Conservation (phyloP, 805 yeast species). For the Millerozyma acaciae region DNA sequence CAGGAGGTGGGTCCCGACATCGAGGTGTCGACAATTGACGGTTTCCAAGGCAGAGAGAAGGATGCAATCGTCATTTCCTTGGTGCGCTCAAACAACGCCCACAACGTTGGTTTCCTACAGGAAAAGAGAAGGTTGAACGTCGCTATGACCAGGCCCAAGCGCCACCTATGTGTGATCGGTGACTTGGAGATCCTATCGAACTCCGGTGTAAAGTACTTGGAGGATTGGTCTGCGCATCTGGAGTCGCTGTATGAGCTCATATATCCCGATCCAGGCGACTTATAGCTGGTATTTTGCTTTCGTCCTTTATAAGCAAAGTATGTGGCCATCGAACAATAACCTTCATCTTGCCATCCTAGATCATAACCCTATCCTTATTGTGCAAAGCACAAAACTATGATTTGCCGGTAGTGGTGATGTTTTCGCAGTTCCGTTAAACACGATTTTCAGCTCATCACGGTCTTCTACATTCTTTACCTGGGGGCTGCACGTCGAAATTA, state of each 20-base stretch:
- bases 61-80: conserved; percentile 76
- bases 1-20: conserved; percentile 30
- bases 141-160: conserved; percentile 85
- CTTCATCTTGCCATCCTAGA: too few relatives aligned
- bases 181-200: conserved; percentile 66
- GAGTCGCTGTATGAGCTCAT: conserved; percentile 63
- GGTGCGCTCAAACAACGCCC: conserved; percentile 71
- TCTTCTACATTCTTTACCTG: too few relatives aligned
- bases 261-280: conserved; percentile 49
- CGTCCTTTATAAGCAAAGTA: too few relatives aligned
- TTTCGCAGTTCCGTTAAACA: too few relatives aligned
- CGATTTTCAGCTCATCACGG: too few relatives aligned
- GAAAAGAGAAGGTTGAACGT: conserved; percentile 84
- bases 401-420: too few relatives aligned
- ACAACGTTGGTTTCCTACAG: conserved; percentile 75
- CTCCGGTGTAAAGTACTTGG: conserved; percentile 46
- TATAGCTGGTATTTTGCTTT: too few relatives aligned
- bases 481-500: too few relatives aligned
- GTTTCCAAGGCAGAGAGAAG: conserved; percentile 95
- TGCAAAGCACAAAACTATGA: too few relatives aligned
- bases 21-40: conserved; percentile 90
- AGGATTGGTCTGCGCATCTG: conserved; percentile 66
- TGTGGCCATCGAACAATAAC: too few relatives aligned
- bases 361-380: too few relatives aligned
- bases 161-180: conserved; percentile 83